Evolutionary conservation across 176 grass and related monocot genomes (phyloP), one percentile per base, ranked within the genome.

Genomic region (Chloris gayana): DNA sequence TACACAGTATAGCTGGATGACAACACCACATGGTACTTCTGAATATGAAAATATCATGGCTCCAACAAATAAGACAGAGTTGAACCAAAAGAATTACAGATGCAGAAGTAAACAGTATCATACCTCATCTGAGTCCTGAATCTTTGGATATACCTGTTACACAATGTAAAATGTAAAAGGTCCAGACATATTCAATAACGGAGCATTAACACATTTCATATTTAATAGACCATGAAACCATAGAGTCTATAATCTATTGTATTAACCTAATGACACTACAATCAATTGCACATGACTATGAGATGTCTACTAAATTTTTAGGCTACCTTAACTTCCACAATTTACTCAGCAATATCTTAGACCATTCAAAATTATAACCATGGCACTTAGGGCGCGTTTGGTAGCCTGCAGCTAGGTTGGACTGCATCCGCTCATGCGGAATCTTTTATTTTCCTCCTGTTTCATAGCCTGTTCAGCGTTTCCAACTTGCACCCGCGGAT

Each of bases 61-160:
- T 11, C 41, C 41, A 44, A 44, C 41, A 44, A 44, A 44, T 44
- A 12, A 22, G 17, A 54, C 50, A 54, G 69, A 75, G 69, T 5
- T 88, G 44, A 64, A 74, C 22, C 5, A 9, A 49, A 3, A 76
- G 2, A 17, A 31, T 50, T 54, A 34, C 13, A 65, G 10, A 68
- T 59, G 83, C 29, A 77, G 39, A 62, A 65, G 37, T 25, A 4
- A 67, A 67, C 17, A 77, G 56, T 10, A 47, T 61, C 56, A 38
- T 58, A 98, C 95, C 92, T 98, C 95, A 71, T 94, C 87, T 10
- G 75, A 93, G 39, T 91, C 88, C 81, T 90, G 89, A 69, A 98
- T 94, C 81, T 98, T 95, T 77, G 92, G 95, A 57, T 87, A 98
- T 68, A 98, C 88, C 95, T 98, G 83, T 67, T 71, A 29, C 59